Evolutionary conservation across 306 rosid species (phyloP), one percentile per base, ranked within the genome.

Genomic region (Vigna unguiculata): DNA sequence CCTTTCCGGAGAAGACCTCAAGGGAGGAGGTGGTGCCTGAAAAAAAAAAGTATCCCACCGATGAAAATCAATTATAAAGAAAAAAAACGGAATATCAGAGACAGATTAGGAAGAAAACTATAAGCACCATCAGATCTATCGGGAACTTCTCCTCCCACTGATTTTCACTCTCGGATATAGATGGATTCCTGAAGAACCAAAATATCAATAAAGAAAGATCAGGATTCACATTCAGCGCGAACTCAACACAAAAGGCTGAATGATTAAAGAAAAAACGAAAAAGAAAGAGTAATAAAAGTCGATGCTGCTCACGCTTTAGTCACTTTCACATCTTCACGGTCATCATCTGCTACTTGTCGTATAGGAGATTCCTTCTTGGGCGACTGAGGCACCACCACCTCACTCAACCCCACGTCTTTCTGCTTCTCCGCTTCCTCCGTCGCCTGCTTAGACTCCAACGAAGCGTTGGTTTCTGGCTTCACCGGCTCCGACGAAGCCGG

Each of bases 111-210:
- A 49, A 54, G 54, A 74, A 38, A 63, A 77, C 52, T 49, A 75
- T 79, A 79, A 83, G 57, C 87, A 96, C 99, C 99, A 93, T 96
- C 86, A 96, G 90, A 88, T 96, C 98, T 85, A 96, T 92, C 86
- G 85, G 88, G 72, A 83, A 86, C 85, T 93, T 96, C 59, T 92
- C 97, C 80, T 92, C 97, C 25, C 87, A 71, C 75, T 83, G 93
- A 77, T 43, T 85, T 45, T 84, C 96, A 81, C 71, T 46, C 66
- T 82, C 94, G 1, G 81, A 65, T 17, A 68, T 38, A 0, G 88
- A n/a, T 17, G 81, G 79, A 67, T 81, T 87, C 84, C 99, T 96
- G 89, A 8, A 66, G 7, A 43, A 61, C 63, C 38, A 48, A 52
- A 13, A 70, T 73, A 78, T 14, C 48, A 47, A 19, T 1, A 28